Evolutionary conservation across 2,329 filamentous ascomycete genomes (phyloP), one percentile per base, ranked within the genome.

Genomic region (Teratosphaeria nubilosa): DNA sequence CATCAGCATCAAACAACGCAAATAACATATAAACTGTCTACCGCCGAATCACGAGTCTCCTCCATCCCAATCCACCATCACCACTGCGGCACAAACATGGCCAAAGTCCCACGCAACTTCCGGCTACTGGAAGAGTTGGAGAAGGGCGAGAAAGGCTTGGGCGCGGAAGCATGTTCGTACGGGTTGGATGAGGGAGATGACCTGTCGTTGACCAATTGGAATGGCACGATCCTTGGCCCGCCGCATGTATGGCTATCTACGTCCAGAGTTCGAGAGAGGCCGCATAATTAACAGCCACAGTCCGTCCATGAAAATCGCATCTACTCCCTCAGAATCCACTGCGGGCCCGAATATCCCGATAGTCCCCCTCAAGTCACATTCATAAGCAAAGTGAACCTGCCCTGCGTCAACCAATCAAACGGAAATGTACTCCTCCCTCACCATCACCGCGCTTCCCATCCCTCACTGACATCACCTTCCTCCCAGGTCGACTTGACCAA

Each of bases 271-370:
- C 27, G 27, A 30, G 27, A 30, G 27, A 30, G 27, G 7, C 27
- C 27, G 7, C 27, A 30, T 30, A 5, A 30, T 7, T 30, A 3
- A 51, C 11, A 13, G 6, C 20, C 20, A 50, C 70, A 94, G 89
- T 95, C 91, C 75, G 91, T 87, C 62, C 92, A 97, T 74, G 94
- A 99, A 80, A 99, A 99, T 77, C 88, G 94, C 70, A 99, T 99
- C 78, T 99, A 99, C 81, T 95, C 90, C 66, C 83, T 99, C 69
- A 95, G 92, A 76, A 96, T 99, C 78, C 87, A 95, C 78, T 99
- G 94, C 78, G 91, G 91, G 62, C 81, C 85, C 54, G 80, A 88
- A 59, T 99, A 99, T 74, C 94, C 94, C 56, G 91, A 96, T 72
- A 79, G 83, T 62, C 94, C 94, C 52, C 94, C 94, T 0, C 85